Conservation (phyloP, 768 basidiomycete genomes). For the Termitomyces sp. region DNA sequence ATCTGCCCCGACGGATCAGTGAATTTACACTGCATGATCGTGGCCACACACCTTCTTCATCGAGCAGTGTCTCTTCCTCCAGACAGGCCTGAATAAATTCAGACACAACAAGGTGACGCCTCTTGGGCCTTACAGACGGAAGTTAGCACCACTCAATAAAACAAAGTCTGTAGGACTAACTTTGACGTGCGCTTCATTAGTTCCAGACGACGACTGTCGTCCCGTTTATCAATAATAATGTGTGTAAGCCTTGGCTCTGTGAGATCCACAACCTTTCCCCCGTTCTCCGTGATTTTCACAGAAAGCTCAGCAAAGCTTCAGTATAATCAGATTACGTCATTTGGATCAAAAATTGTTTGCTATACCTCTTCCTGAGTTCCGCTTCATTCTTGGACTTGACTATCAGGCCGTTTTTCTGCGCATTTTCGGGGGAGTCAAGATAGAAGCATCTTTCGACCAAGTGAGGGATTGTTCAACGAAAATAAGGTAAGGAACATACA, state of each 20-base stretch:
- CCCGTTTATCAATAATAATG: constrained; percentile 78
- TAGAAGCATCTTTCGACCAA: constrained; percentile 69
- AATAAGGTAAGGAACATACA: constrained; percentile 41
- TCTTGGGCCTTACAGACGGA: constrained; percentile 59
- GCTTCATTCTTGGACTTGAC: constrained; percentile 50
- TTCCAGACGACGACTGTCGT: constrained; percentile 65
- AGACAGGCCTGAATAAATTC: constrained; percentile 77
- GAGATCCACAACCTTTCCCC: constrained; percentile 67
- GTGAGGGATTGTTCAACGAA: not conserved
- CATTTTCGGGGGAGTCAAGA: constrained; percentile 77
- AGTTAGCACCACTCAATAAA: constrained; percentile 3
- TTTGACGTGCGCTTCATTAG: constrained; percentile 68
- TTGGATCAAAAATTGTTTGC: not conserved
- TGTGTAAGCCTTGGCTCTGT: constrained; percentile 82
- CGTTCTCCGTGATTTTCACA: constrained; percentile 55
- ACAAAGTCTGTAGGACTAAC: constrained; percentile 34
- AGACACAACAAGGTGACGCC: constrained; percentile 69
- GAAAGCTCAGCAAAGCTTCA: constrained; percentile 52
- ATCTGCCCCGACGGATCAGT: constrained; percentile 13
- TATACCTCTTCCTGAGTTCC: constrained; percentile 51
- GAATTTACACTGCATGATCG: not conserved
- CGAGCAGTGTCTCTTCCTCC: constrained; percentile 78
- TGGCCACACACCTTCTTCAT: constrained; percentile 64
- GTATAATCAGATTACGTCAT: constrained; percentile 4
- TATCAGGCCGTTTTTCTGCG: constrained; percentile 55